Evolutionary conservation across 169 alveolate species (phyloP), one percentile per base, ranked within the genome.

Genomic region (Eimeria praecox): DNA sequence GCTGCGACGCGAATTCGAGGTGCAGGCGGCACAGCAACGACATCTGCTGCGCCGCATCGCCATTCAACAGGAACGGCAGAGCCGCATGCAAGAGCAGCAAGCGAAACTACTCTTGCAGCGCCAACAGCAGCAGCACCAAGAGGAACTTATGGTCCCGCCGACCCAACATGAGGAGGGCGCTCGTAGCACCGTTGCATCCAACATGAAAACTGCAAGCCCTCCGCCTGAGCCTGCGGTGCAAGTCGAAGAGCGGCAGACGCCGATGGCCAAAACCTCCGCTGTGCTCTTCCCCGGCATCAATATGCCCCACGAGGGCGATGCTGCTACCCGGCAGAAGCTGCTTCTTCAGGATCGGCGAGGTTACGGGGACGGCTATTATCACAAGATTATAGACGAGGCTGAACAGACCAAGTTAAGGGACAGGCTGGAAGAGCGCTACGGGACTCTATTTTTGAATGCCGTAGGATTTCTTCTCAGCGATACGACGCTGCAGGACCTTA

Each of bases 71-170:
- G 46, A 82, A n/a, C 52, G 49, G 90, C 73, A 38, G 90, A 14
- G 90, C 69, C 90, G 46, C 90, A 82, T 82, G 42, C 90, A 46
- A 30, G 71, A 82, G 71, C 90, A 18, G 90, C 71, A 82, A 5
- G 69, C 24, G 71, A 59, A 46, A 73, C 40, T 46, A 10, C 33
- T 24, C 30, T 20, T 46, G 66, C 66, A 27, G 35, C 90, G 49
- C 73, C 69, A 82, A 9, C 71, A 82, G 73, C 90, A 82, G 33
- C 59, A 44, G 54, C 59, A 77, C 20, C 52, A 71, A 38, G 52
- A 30, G 52, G 27, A 1, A 18, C 33, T 35, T 71, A n/a, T 35
- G 33, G 3, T 46, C 22, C 8, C 62, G 33, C 64, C 59, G 14
- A 56, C 33, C 30, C 16, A 77, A 62, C 18, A 40, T 42, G 54